A percentile compares a stretch with the other conserved stretches of the same genome.
Conservation (phyloP, 441 rosid genomes). For the Adansonia madagascariensis region DNA sequence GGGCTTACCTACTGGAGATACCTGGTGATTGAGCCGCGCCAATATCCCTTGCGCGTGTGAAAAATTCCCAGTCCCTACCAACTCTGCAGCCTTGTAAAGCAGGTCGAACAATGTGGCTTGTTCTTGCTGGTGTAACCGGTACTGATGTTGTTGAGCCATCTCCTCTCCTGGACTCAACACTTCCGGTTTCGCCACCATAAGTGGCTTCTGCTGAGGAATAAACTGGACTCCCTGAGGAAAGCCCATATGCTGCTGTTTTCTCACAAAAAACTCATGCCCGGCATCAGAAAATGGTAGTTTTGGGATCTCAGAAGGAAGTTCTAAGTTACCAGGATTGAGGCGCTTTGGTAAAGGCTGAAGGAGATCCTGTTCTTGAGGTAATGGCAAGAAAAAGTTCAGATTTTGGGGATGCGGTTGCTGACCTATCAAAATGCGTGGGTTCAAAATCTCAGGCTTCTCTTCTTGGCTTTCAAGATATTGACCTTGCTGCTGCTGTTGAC, state of each 20-base stretch:
- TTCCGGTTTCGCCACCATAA: conserved; percentile 37
- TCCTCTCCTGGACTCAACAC: conserved; percentile 35
- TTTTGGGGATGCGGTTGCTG: conserved; percentile 44
- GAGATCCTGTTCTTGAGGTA: conserved; percentile 37
- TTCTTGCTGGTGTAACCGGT: no score
- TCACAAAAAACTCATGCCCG: conserved; percentile 42
- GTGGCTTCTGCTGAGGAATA: conserved; percentile 38
- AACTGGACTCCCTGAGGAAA: conserved; percentile 47
- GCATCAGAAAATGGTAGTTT: conserved; percentile 42
- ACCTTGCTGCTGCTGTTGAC: conserved; percentile 36
- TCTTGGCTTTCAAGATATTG: conserved; percentile 39
- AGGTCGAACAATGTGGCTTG: no score
- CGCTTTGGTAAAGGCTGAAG: conserved; percentile 52
- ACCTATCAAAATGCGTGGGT: conserved; percentile 40
- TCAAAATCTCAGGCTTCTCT: conserved; percentile 49
- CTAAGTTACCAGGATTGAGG: conserved; percentile 40
- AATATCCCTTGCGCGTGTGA: conserved; percentile 87
- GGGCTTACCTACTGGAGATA: conserved; percentile 64
- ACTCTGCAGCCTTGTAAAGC: background rate
- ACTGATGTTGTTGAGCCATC: background rate
- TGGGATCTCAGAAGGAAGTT: conserved; percentile 36
- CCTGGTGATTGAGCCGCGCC: conserved; percentile 98
- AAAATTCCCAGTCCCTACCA: conserved; percentile 61
- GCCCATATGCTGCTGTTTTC: conserved; percentile 41
- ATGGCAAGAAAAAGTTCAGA: conserved; percentile 45